phyloP scores from a whole-genome alignment of 176 grass and related monocot species.

The Oryza rufipogon region DNA sequence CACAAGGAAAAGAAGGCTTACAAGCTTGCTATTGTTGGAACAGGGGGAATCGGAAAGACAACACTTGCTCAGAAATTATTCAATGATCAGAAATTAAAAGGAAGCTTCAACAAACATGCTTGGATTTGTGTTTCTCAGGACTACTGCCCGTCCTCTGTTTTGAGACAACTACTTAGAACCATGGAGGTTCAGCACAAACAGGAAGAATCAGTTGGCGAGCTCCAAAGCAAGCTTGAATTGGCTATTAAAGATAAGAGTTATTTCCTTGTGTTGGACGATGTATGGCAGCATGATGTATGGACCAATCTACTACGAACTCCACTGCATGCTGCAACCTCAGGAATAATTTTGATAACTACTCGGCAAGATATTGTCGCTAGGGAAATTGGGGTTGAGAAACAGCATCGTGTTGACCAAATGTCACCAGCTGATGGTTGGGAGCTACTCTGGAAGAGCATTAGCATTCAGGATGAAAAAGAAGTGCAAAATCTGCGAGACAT shows the following conservation, averaged over 20 bases:
- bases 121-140: constrained; percentile 47
- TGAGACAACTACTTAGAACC: constrained; percentile 25
- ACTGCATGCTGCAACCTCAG: neutral
- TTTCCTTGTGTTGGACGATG: constrained; percentile 38
- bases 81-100: constrained; percentile 24
- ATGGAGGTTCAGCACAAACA: neutral
- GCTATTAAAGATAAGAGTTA: constrained; percentile 4
- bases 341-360: constrained; percentile 35
- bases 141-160: neutral
- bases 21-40: neutral
- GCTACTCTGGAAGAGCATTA: constrained; percentile 32
- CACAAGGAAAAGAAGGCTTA: constrained; percentile 3
- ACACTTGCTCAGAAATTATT: constrained; percentile 48
- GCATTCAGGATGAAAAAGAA: constrained; percentile 15
- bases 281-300: constrained; percentile 26
- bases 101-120: constrained; percentile 26
- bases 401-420: constrained; percentile 42
- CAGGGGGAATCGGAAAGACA: constrained; percentile 20
- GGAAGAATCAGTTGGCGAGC: constrained; percentile 16
- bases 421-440: constrained; percentile 16
- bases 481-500: constrained; percentile 1
- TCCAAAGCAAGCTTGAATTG: neutral
- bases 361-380: neutral
- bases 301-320: constrained; percentile 16
- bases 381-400: neutral